phyloP scores from a whole-genome alignment of 2,329 filamentous ascomycete species.

The Septoria petroselini region DNA sequence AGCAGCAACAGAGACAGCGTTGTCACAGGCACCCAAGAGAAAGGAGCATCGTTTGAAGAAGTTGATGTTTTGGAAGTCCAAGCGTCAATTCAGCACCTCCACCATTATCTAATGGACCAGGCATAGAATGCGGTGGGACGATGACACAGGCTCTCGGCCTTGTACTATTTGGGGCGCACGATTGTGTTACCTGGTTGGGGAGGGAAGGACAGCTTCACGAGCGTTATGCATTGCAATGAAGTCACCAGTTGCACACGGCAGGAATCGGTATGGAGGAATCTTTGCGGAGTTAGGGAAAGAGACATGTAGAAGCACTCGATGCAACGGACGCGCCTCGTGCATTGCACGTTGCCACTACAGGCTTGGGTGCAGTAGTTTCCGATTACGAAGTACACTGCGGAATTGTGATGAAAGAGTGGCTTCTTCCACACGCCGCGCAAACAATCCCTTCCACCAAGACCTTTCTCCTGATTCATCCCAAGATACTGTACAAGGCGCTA shows the following conservation, averaged over 20 bases:
- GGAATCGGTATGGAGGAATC: conserved; percentile 14
- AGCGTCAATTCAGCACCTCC: conserved; percentile 34
- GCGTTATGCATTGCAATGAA: conserved; percentile 17
- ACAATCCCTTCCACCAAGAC: too few species aligned
- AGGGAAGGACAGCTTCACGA: conserved; percentile 11
- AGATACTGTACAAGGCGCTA: too few species aligned
- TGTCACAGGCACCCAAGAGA: conserved; percentile 59
- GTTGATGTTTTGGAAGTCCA: conserved; percentile 75
- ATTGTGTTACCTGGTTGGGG: not conserved
- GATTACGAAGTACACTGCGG: conserved; percentile 9
- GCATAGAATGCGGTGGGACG: too few species aligned
- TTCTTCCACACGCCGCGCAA: too few species aligned
- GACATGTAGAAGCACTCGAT: conserved; percentile 17
- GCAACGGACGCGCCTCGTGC: conserved; percentile 12
- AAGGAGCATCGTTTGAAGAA: conserved; percentile 69
- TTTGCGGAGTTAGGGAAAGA: conserved; percentile 16
- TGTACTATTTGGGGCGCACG: too few species aligned
- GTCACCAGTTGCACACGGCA: conserved; percentile 8
- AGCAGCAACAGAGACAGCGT: conserved; percentile 58
- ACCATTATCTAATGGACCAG: conserved; percentile 15
- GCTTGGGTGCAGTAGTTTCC: conserved; percentile 4
- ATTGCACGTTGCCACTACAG: conserved; percentile 1
- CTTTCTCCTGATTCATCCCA: too few species aligned
- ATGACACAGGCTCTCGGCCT: too few species aligned
- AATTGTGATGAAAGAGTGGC: too few species aligned